Percentiles rank a stretch among this genome's conserved stretches.
These are phyloP conservation scores for Auriscalpium microsporum DNA, from an alignment of 768 basidiomycete species.

Conservation along the genomic window DNA sequence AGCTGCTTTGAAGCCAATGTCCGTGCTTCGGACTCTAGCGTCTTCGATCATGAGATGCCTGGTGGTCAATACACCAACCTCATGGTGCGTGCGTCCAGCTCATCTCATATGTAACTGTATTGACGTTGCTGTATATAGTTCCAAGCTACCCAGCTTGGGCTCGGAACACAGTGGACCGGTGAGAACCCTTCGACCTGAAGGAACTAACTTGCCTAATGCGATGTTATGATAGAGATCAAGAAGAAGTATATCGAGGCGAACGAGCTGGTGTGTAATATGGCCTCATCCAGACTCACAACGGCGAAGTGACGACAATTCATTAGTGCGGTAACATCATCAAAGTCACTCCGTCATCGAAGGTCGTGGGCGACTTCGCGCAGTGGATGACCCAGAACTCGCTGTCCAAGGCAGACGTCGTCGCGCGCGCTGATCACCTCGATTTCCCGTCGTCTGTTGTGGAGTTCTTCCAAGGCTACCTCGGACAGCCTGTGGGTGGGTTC, in stretches of 20 bases:
- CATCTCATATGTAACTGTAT: constrained; percentile 17
- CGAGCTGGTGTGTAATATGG: constrained; percentile 56
- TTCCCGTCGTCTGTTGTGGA: constrained; percentile 97
- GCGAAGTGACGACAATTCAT: neutral
- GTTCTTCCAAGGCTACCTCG: constrained; percentile 99
- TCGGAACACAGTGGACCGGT: constrained; percentile 95
- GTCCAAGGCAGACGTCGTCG: constrained; percentile 77
- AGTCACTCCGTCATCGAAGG: constrained; percentile 98
- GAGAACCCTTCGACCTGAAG: constrained; percentile 11
- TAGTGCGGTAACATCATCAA: constrained; percentile 98
- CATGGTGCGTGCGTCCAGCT: constrained; percentile 48
- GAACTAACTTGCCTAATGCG: neutral
- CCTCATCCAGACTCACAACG: constrained; percentile 4
- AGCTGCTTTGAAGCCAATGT: constrained; percentile 98
- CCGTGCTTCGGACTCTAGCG: constrained; percentile 92
- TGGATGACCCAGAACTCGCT: constrained; percentile 97
- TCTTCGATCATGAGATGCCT: constrained; percentile 99
- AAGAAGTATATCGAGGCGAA: constrained; percentile 99
- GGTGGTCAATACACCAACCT: constrained; percentile 93
- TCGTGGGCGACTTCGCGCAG: constrained; percentile 98
- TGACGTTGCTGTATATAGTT: constrained; percentile 44
- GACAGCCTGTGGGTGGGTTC: constrained; percentile 97
- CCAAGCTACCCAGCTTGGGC: constrained; percentile 95
- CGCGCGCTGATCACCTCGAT: constrained; percentile 83
- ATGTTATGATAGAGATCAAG: constrained; percentile 66